Evolutionary conservation across 768 basidiomycete species (phyloP).

Genomic region (Mycena belliarum): DNA sequence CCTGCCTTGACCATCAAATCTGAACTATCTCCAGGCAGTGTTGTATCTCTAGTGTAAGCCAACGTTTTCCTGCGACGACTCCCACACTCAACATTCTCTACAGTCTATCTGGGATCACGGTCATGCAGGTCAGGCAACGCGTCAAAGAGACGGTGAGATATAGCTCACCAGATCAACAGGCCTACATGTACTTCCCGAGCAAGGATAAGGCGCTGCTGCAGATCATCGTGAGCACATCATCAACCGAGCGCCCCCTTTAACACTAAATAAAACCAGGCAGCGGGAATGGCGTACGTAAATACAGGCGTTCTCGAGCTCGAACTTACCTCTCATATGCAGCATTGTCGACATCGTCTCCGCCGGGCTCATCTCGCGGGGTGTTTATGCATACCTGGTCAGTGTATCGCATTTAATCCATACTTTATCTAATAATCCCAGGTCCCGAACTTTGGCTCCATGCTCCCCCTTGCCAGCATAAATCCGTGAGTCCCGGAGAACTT

Average conservation of each 20-base stretch:
- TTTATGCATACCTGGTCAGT: not conserved
- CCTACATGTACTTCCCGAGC: constrained; percentile 13
- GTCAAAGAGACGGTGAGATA: not conserved
- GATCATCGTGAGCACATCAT: not conserved
- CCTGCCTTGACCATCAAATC: too few species aligned
- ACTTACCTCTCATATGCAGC: not conserved
- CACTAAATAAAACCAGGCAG: not conserved
- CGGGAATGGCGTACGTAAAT: not conserved
- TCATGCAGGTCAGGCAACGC: constrained; percentile 4
- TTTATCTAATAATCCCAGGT: not conserved
- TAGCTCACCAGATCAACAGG: not conserved
- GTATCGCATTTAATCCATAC: not conserved
- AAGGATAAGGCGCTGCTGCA: constrained; percentile 2
- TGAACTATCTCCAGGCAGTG: not conserved
- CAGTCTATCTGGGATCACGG: constrained; percentile 13
- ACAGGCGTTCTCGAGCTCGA: not conserved
- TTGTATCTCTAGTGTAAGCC: constrained; percentile 5
- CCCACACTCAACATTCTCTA: not conserved
- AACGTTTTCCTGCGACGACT: not conserved
- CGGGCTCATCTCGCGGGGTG: not conserved
- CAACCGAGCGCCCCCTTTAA: not conserved
- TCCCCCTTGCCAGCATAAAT: constrained; percentile 4
- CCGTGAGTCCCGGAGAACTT: not conserved
- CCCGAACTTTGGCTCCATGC: constrained; percentile 11
- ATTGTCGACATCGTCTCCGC: not conserved